Evolutionary conservation across 345 rosid species (phyloP).

Genomic region (Viola odorata): DNA sequence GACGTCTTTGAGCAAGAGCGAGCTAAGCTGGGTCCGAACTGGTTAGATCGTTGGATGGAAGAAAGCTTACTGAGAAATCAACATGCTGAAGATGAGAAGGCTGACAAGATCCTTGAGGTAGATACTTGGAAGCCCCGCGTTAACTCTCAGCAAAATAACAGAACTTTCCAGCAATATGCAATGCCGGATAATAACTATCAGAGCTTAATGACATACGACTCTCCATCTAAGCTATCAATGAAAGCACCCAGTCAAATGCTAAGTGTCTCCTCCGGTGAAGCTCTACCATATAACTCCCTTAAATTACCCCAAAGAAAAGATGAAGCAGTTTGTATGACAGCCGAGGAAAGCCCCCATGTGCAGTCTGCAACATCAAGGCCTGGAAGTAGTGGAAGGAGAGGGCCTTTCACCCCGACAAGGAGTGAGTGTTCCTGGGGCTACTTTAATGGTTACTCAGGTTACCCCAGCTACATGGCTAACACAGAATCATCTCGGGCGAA

Average conservation of each 20-base stretch:
- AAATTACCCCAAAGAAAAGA: conserved; percentile 16
- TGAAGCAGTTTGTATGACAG: conserved; percentile 9
- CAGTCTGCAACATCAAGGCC: conserved; percentile 22
- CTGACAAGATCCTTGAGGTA: conserved; percentile 32
- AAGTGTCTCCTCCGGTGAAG: conserved; percentile 11
- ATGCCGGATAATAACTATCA: conserved; percentile 11
- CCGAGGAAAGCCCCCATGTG: conserved; percentile 15
- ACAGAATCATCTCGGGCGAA: conserved; percentile 32
- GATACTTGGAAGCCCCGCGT: conserved; percentile 83
- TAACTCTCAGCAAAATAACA: conserved; percentile 25
- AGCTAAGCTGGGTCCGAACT: conserved; percentile 41
- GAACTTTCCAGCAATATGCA: conserved; percentile 19
- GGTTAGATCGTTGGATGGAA: conserved; percentile 85
- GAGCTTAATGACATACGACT: conserved; percentile 10
- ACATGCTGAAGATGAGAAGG: conserved; percentile 22
- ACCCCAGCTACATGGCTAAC: conserved; percentile 37
- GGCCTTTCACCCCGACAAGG: conserved; percentile 24
- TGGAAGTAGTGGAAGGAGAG: conserved; percentile 20
- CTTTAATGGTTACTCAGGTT: conserved; percentile 22
- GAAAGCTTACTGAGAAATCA: conserved; percentile 33
- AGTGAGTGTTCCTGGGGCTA: conserved; percentile 27
- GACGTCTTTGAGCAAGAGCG: conserved; percentile 29
- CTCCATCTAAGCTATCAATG: conserved; percentile 13
- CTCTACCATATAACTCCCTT: conserved; percentile 2
- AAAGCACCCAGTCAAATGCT: conserved; percentile 11